Conservation (phyloP, 441 rosid species). For the Melastoma candidum region DNA sequence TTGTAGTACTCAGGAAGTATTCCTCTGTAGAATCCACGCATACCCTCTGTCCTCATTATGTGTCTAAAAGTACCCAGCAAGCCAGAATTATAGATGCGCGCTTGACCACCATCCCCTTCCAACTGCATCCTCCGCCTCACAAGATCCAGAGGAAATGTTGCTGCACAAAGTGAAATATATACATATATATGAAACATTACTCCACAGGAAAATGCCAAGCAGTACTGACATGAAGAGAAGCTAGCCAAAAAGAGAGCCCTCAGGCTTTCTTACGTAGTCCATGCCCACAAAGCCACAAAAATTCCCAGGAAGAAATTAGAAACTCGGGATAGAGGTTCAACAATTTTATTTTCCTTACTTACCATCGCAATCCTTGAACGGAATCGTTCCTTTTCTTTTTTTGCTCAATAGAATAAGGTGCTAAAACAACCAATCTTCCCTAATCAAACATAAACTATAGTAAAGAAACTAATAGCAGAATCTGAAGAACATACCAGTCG, state of each 20-base stretch:
- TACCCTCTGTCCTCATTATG: conserved; percentile 66
- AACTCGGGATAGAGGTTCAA: too few relatives aligned
- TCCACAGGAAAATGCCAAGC: neutral
- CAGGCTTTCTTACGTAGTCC: too few relatives aligned
- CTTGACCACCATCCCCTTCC: conserved; percentile 89
- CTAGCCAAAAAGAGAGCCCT: too few relatives aligned
- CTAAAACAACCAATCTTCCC: too few relatives aligned
- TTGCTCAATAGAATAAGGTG: too few relatives aligned
- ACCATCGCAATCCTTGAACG: too few relatives aligned
- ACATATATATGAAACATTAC: neutral
- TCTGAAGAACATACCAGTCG: conserved; percentile 37
- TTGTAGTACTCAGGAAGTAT: conserved; percentile 91
- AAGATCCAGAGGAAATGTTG: conserved; percentile 88
- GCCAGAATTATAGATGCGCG: conserved; percentile 62
- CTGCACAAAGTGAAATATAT: conserved; percentile 25
- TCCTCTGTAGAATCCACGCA: conserved; percentile 84
- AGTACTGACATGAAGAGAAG: too few relatives aligned
- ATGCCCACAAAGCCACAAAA: too few relatives aligned
- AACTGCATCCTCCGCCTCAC: conserved; percentile 93
- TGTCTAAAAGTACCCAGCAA: conserved; percentile 60
- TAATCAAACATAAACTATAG: too few relatives aligned
- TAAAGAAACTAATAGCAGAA: conserved; percentile 1
- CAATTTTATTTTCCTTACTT: too few relatives aligned
- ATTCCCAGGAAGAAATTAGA: too few relatives aligned
- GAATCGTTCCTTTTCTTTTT: too few relatives aligned